These are phyloP conservation scores for Boeremia lycopersici DNA, from an alignment of 2,329 filamentous ascomycete genomes.

Conservation along the genomic window DNA sequence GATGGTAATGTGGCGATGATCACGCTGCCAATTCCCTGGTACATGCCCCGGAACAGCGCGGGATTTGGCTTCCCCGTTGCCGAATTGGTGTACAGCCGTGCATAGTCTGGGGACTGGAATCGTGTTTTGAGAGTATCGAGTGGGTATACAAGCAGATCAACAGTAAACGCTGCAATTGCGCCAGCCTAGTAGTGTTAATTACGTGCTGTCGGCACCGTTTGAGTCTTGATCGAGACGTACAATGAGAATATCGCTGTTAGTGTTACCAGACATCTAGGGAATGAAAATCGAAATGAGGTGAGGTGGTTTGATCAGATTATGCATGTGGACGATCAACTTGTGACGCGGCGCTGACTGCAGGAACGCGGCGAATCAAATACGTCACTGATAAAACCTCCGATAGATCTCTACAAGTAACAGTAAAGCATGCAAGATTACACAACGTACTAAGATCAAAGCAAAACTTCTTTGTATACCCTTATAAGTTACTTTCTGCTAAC, in stretches of 20 bases:
- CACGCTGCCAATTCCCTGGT: conserved; percentile 86
- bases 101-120: conserved; percentile 78
- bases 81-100: conserved; percentile 67
- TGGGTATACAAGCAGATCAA: conserved; percentile 85
- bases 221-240: conserved; percentile 49
- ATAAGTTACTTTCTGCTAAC: too few relatives aligned
- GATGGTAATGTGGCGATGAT: conserved; percentile 88
- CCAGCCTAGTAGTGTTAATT: conserved; percentile 66
- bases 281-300: background rate
- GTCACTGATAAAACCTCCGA: conserved; percentile 15
- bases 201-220: background rate
- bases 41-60: conserved; percentile 73
- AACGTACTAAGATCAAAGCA: too few relatives aligned
- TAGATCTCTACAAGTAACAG: too few relatives aligned
- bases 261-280: conserved; percentile 46
- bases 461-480: too few relatives aligned
- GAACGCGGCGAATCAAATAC: conserved; percentile 21
- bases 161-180: conserved; percentile 81
- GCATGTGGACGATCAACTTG: conserved; percentile 6
- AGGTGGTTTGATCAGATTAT: conserved; percentile 2
- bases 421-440: too few relatives aligned
- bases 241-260: conserved; percentile 62
- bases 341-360: conserved; percentile 7
- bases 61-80: conserved; percentile 61
- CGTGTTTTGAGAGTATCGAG: conserved; percentile 90